Percentiles rank a stretch among this genome's conserved stretches.
phyloP scores from a whole-genome alignment of 352 stramenopile species.

The Globisporangium mamillatum region DNA sequence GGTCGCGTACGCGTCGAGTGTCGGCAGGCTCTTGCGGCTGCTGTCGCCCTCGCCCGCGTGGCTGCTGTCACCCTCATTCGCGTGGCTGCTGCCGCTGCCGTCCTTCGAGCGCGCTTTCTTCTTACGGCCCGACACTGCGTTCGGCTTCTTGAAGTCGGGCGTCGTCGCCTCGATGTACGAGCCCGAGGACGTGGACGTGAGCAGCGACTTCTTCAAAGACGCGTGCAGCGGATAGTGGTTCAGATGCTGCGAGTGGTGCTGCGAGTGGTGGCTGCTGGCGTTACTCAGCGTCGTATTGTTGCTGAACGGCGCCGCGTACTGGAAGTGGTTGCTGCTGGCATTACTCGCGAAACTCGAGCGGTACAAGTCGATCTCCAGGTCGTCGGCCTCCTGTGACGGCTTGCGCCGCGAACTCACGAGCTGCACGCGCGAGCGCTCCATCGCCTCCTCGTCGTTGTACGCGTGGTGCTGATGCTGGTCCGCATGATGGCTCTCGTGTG shows the following conservation, averaged over 20 bases:
- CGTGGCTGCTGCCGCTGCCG: background rate
- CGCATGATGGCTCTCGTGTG: background rate
- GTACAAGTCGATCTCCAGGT: conserved; percentile 27
- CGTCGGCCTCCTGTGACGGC: conserved; percentile 31
- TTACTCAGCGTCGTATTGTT: conserved; percentile 1
- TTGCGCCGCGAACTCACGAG: conserved; percentile 42
- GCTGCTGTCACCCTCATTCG: background rate
- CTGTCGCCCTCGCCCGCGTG: background rate
- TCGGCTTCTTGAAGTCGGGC: conserved; percentile 18
- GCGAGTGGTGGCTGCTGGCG: background rate
- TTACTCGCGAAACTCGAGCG: conserved; percentile 43
- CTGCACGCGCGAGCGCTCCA: conserved; percentile 41
- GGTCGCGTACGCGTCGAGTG: conserved; percentile 10
- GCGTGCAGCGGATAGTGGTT: conserved; percentile 13
- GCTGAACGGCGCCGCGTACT: conserved; percentile 4
- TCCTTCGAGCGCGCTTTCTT: conserved; percentile 9
- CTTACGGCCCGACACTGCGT: background rate
- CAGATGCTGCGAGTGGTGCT: background rate
- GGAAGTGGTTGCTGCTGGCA: conserved; percentile 26
- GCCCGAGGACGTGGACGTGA: conserved; percentile 6
- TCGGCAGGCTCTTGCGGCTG: conserved; percentile 9
- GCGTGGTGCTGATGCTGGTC: background rate
- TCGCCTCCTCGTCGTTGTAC: conserved; percentile 6
- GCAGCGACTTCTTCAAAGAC: conserved; percentile 12
- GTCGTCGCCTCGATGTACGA: conserved; percentile 17